These are phyloP conservation scores for Mucor racemosus DNA, from an alignment of 371 early-diverging fungal genomes.

Conservation along the genomic window DNA sequence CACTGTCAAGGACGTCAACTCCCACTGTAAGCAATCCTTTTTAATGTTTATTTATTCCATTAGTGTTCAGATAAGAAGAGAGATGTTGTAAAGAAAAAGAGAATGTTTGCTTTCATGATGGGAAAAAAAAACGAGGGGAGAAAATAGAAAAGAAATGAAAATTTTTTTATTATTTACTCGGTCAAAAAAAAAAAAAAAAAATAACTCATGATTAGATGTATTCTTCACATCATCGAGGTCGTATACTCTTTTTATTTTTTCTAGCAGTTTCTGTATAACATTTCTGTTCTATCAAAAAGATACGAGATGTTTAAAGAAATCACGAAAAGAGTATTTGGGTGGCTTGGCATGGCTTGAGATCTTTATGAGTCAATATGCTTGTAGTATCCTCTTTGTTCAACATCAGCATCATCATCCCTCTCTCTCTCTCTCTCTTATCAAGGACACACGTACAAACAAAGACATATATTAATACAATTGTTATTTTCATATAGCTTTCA, in stretches of 20 bases:
- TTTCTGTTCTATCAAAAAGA: background rate
- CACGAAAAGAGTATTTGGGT: constrained; percentile 17
- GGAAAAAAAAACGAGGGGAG: background rate
- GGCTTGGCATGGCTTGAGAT: constrained; percentile 32
- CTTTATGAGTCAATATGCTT: background rate
- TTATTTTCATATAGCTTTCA: constrained; percentile 61
- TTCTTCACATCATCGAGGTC: no score
- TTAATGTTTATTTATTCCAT: background rate
- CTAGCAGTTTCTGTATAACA: background rate
- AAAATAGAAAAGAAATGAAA: constrained; percentile 2
- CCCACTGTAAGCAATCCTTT: constrained; percentile 66
- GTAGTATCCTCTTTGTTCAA: background rate
- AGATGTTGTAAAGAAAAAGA: background rate
- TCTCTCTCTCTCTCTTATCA: background rate
- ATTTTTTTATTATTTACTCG: background rate
- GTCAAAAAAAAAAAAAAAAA: background rate
- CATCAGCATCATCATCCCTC: background rate
- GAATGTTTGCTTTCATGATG: background rate
- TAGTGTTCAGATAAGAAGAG: background rate
- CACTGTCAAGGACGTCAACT: constrained; percentile 97
- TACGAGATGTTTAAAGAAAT: background rate
- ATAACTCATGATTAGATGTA: background rate
- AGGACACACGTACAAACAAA: no score
- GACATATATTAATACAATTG: no score
- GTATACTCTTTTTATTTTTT: background rate